Evolutionary conservation across 1,139 yeast species (phyloP), one percentile per base, ranked within the genome.

Genomic region (Diutina mesorugosa): DNA sequence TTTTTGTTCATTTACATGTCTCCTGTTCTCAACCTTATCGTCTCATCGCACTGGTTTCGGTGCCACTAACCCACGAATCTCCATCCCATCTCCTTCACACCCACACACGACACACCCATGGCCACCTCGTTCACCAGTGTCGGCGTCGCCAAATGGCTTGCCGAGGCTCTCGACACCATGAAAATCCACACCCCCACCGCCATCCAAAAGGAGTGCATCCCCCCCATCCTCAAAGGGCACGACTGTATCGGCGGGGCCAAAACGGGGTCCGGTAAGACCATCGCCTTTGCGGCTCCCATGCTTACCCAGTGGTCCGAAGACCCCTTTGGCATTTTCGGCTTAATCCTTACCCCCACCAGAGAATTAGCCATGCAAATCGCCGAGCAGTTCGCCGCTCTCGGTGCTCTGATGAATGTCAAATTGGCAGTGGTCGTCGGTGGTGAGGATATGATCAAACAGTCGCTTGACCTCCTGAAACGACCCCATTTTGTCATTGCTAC

Each of bases 241-340:
- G 97, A 91, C 69, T 91, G 97, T 69, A 93, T 93, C 55, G 99
- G 99, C 56, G 99, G 99, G 47, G 99, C 99, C 51, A 88, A 88
- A 69, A 93, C 99, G 0, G 99, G 99, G 72, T 86, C 95, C 41
- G 99, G 99, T 79, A 93, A 93, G 67, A 93, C 99, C 2, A 85
- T 95, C 45, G 97, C 99, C 0, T 93, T 93, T 77, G 98, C 95
- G 0, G 95, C 91, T 29, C 99, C 99, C 1, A 93, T 93, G 90
- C 74, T 93, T 57, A 84, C 95, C 1, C 79, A 85, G 65, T 93
- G 99, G 97, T 87, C 97, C 0, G 87, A 84, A 63, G 99, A 95
- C 65, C 99, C 99, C 0, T 80, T 79, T 68, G 99, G 98, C 2
- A 86, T 93, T 55, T 95, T 78, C 70, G 99, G 98, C 6, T 72